Percentiles rank a stretch among this genome's conserved stretches.
Conservation (phyloP, 176 grass and related monocot genomes). For the Melocanna baccifera region DNA sequence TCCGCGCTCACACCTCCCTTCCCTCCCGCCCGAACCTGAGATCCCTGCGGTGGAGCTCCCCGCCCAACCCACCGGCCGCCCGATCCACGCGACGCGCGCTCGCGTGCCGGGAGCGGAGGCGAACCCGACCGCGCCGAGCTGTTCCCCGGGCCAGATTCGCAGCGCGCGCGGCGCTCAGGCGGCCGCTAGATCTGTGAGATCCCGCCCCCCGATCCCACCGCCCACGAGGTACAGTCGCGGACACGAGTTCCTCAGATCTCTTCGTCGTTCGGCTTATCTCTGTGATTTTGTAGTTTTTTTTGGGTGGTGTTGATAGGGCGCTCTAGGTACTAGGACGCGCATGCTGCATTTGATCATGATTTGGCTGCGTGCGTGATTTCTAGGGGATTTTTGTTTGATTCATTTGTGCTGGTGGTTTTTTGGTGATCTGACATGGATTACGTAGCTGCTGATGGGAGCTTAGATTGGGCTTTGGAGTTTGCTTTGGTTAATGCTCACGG, state of each 20-base stretch:
- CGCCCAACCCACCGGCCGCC: not conserved
- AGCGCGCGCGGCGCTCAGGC: conserved; percentile 11
- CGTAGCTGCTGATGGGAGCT: not conserved
- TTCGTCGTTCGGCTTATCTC: not conserved
- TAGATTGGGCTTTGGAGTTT: not conserved
- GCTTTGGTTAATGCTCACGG: not conserved
- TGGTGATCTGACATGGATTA: conserved; percentile 8
- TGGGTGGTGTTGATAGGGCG: not conserved
- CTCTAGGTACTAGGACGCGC: not conserved
- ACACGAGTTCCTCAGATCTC: not conserved
- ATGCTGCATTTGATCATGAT: conserved; percentile 6
- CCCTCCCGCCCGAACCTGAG: not conserved
- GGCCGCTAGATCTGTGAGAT: conserved; percentile 32
- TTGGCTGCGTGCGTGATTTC: not conserved
- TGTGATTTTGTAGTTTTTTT: not conserved
- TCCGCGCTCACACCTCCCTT: conserved; percentile 15
- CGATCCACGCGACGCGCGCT: not conserved
- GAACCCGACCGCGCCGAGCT: not conserved
- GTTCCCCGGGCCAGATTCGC: conserved; percentile 1
- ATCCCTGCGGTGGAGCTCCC: conserved; percentile 3
- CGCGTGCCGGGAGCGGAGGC: not conserved
- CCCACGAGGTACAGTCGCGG: not conserved
- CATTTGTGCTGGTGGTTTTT: not conserved
- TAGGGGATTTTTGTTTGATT: not conserved
- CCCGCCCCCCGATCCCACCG: not conserved